Conservation (phyloP, 768 basidiomycete species). For the Lactarius vividus region DNA sequence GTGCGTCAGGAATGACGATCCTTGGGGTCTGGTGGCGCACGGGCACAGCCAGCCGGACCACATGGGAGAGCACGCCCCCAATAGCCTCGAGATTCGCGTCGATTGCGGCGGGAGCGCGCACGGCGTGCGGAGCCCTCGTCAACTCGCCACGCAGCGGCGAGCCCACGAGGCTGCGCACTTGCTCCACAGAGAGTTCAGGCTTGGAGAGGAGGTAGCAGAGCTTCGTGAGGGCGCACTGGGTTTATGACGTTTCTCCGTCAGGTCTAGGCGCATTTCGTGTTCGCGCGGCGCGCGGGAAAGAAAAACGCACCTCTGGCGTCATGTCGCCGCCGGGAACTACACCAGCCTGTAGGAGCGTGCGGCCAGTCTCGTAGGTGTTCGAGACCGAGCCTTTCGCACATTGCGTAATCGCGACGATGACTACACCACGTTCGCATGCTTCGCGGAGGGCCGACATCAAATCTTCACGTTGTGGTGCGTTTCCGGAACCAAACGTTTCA, state of each 20-base stretch:
- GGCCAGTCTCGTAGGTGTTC: conserved; percentile 78
- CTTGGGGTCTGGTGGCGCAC: conserved; percentile 38
- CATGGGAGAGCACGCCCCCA: conserved; percentile 62
- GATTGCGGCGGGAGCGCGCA: conserved; percentile 41
- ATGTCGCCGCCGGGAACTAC: conserved; percentile 87
- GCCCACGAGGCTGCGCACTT: conserved; percentile 73
- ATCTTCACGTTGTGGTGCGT: conserved; percentile 81
- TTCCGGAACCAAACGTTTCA: conserved; percentile 91
- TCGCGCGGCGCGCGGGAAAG: neutral
- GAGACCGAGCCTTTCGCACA: conserved; percentile 86
- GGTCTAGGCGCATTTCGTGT: neutral
- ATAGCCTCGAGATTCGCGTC: conserved; percentile 57
- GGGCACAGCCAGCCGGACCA: conserved; percentile 58
- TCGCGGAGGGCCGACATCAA: conserved; percentile 73
- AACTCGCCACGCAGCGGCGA: conserved; percentile 88
- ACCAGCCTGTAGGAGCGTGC: conserved; percentile 65
- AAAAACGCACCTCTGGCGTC: conserved; percentile 81
- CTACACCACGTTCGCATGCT: conserved; percentile 78
- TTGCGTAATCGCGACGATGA: conserved; percentile 91
- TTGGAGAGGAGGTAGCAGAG: conserved; percentile 89
- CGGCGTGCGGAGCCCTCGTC: conserved; percentile 45
- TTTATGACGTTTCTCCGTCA: neutral
- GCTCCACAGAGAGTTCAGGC: conserved; percentile 59
- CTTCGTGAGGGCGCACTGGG: conserved; percentile 85
- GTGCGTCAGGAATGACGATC: conserved; percentile 38